Percentiles rank a stretch among this genome's conserved stretches.
Evolutionary conservation across 2,329 filamentous ascomycete genomes (phyloP).

Genomic region (Ophiosphaerella herpotricha): DNA sequence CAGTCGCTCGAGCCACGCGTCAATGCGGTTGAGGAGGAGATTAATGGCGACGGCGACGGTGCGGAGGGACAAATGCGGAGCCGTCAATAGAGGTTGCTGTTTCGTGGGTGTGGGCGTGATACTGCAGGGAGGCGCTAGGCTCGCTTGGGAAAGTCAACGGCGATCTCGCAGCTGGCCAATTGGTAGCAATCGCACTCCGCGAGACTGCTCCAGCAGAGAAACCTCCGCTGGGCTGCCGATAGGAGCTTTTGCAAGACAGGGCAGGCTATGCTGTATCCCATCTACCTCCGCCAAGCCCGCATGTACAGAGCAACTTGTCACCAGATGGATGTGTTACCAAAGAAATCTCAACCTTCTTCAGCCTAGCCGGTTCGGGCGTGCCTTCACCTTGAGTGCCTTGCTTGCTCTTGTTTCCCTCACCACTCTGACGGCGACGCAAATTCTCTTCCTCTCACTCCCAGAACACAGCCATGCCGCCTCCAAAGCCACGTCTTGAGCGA

Average conservation of each 20-base stretch:
- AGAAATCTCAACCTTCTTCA: background rate
- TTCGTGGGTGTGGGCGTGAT: slow-evolving; percentile 7
- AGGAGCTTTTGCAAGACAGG: too few species aligned
- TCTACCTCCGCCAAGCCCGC: too few species aligned
- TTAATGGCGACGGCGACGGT: slow-evolving; percentile 34
- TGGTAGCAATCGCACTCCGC: too few species aligned
- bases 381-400: background rate
- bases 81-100: slow-evolving; percentile 12
- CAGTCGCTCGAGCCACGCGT: slow-evolving; percentile 47
- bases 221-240: too few species aligned
- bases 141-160: slow-evolving; percentile 3
- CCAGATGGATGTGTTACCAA: too few species aligned
- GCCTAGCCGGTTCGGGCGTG: background rate
- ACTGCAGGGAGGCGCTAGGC: slow-evolving; percentile 8
- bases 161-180: background rate
- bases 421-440: background rate
- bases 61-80: slow-evolving; percentile 12
- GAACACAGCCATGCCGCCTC: slow-evolving; percentile 24
- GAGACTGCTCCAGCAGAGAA: too few species aligned
- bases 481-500: slow-evolving; percentile 27
- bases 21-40: slow-evolving; percentile 33
- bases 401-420: background rate
- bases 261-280: too few species aligned
- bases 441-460: background rate
- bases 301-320: too few species aligned